A percentile compares a stretch with the other conserved stretches of the same genome.
phyloP scores from a whole-genome alignment of 805 yeast genomes.

The Saccharomycopsis selenospora region DNA sequence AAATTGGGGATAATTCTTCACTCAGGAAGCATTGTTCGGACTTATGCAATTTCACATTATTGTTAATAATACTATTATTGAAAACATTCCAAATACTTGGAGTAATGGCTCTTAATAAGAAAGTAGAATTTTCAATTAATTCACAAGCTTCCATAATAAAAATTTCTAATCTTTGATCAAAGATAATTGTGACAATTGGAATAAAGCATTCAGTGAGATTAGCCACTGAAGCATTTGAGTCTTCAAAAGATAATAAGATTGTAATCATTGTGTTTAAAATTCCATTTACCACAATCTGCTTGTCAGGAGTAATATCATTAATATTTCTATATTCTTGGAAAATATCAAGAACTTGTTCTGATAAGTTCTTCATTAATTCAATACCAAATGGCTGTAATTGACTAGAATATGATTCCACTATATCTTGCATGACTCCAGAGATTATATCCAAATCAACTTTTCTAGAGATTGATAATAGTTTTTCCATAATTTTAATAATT shows the following conservation, averaged over 20 bases:
- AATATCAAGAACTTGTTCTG: slow-evolving; percentile 64
- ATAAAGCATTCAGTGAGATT: slow-evolving; percentile 58
- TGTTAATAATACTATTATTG: slow-evolving; percentile 35
- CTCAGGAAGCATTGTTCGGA: slow-evolving; percentile 41
- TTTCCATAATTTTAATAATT: slow-evolving; percentile 78
- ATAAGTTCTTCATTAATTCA: slow-evolving; percentile 55
- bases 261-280: slow-evolving; percentile 77
- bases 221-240: slow-evolving; percentile 57
- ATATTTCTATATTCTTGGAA: slow-evolving; percentile 59
- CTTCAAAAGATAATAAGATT: slow-evolving; percentile 74
- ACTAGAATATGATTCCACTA: slow-evolving; percentile 81
- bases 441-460: slow-evolving; percentile 82
- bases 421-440: slow-evolving; percentile 89
- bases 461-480: slow-evolving; percentile 63
- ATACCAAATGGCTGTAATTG: slow-evolving; percentile 88
- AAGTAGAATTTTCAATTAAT: slow-evolving; percentile 61
- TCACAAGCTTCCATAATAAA: slow-evolving; percentile 74
- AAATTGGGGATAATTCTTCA: slow-evolving; percentile 67
- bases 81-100: slow-evolving; percentile 73
- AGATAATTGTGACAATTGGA: slow-evolving; percentile 63
- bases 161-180: slow-evolving; percentile 60
- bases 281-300: slow-evolving; percentile 76
- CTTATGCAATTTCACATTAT: slow-evolving; percentile 24
- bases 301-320: slow-evolving; percentile 43
- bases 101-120: slow-evolving; percentile 51